Evolutionary conservation across 169 alveolate species (phyloP).

Genomic region (Cardiosporidium cionae): DNA sequence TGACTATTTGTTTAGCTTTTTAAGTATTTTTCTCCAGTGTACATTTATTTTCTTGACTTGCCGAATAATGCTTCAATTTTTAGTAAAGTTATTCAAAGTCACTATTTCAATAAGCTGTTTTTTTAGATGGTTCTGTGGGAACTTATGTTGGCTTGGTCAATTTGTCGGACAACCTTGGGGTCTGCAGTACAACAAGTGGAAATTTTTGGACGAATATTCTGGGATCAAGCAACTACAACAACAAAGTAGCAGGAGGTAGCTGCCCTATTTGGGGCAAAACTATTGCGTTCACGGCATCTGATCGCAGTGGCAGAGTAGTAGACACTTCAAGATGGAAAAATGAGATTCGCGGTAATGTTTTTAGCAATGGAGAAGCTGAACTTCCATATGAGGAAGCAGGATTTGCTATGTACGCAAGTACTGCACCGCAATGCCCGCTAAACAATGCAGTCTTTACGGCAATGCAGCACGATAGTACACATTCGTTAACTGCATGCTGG

Average conservation of each 20-base stretch:
- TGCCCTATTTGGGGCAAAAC: slow-evolving; percentile 37
- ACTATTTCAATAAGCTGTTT: too few relatives aligned
- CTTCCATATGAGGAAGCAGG: slow-evolving; percentile 26
- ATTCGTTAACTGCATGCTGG: slow-evolving; percentile 13
- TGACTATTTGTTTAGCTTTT: too few relatives aligned
- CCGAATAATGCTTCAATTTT: too few relatives aligned
- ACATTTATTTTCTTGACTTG: too few relatives aligned
- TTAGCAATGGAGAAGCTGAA: slow-evolving; percentile 18
- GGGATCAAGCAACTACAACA: not conserved
- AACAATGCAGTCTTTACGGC: slow-evolving; percentile 11
- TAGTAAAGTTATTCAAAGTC: too few relatives aligned
- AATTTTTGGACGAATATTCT: not conserved
- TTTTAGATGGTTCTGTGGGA: not conserved
- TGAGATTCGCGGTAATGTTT: slow-evolving; percentile 27
- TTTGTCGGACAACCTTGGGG: not conserved
- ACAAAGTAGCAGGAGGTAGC: slow-evolving; percentile 29
- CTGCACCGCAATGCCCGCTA: slow-evolving; percentile 26
- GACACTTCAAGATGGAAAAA: slow-evolving; percentile 19
- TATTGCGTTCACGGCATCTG: slow-evolving; percentile 27
- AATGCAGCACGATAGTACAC: slow-evolving; percentile 21
- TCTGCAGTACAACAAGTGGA: not conserved
- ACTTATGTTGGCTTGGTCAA: not conserved
- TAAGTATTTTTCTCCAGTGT: too few relatives aligned
- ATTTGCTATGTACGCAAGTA: slow-evolving; percentile 32
- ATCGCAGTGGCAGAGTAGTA: not conserved